Conservation (phyloP, 306 rosid species). For the Cercis canadensis region DNA sequence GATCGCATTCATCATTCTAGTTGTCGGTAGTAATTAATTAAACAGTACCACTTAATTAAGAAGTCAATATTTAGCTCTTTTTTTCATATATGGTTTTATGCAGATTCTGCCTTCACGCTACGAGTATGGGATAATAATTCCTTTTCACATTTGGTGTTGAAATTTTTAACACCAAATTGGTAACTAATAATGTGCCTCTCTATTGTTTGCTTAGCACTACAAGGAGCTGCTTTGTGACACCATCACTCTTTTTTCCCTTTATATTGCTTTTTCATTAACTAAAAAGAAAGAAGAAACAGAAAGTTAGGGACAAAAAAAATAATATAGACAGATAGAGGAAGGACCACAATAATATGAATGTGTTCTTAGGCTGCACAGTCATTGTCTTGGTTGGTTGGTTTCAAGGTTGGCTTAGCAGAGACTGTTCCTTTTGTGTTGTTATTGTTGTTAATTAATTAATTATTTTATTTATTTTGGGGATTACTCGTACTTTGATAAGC, state of each 20-base stretch:
- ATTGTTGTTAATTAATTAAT: neutral
- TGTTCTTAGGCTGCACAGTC: neutral
- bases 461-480: conserved; percentile 8
- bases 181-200: no score
- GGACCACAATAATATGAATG: conserved; percentile 29
- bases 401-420: neutral
- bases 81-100: no score
- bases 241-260: conserved; percentile 19
- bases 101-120: no score
- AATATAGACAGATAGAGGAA: neutral
- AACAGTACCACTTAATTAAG: conserved; percentile 2
- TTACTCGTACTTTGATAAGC: conserved; percentile 9
- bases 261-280: neutral
- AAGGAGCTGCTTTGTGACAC: conserved; percentile 6
- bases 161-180: neutral
- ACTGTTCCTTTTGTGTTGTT: neutral
- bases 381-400: neutral
- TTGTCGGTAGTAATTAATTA: conserved; percentile 16
- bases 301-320: neutral
- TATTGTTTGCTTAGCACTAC: conserved; percentile 3
- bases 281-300: conserved; percentile 12
- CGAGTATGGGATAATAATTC: no score
- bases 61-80: conserved; percentile 40
- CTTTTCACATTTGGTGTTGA: no score
- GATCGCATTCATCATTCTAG: conserved; percentile 35